Evolutionary conservation across 208 protist species (phyloP), one percentile per base, ranked within the genome.

Genomic region (Leishmania lainsoni): DNA sequence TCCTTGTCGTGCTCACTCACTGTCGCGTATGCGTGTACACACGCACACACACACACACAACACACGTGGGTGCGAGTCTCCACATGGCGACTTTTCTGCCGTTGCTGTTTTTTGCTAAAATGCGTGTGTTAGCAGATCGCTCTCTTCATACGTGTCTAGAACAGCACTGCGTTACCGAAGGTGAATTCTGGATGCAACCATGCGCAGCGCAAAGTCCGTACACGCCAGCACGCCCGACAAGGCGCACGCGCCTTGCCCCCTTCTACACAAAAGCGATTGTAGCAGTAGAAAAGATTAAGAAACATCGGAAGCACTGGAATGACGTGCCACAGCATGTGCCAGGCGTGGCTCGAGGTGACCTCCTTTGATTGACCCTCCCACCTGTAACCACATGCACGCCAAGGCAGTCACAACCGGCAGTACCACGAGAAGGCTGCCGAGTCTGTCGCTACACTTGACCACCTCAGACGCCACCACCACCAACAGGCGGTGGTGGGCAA

Each of bases 291-390:
- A 14, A 88, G 85, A 6, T 70, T 70, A 2, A 84, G 70, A 48
- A 83, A 88, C 85, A 80, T 88, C 3, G 81, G 81, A 5, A 83
- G 75, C 17, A 81, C 85, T 9, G 81, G 81, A 49, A 88, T 83
- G 45, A 85, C 81, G 51, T 88, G 86, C 78, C 73, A 88, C 29
- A 88, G 66, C 10, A 81, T 83, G 78, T 75, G 86, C 81, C 80
- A 86, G 17, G 81, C 85, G 68, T 88, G 85, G 61, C 81, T 80
- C 5, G 76, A 45, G 26, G 86, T 88, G 48, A 80, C 10, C 39
- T 39, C 51, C 17, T 76, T 42, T 10, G 85, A 70, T 58, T 88
- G 85, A 2, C 78, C 63, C 58, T 88, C 42, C 81, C 63, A 88
- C 71, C 80, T 83, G 74, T 58, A 88, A 61, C 81, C 85, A 88